Evolutionary conservation across 2,329 filamentous ascomycete species (phyloP), one percentile per base, ranked within the genome.

Genomic region (Diaporthe ampelina): DNA sequence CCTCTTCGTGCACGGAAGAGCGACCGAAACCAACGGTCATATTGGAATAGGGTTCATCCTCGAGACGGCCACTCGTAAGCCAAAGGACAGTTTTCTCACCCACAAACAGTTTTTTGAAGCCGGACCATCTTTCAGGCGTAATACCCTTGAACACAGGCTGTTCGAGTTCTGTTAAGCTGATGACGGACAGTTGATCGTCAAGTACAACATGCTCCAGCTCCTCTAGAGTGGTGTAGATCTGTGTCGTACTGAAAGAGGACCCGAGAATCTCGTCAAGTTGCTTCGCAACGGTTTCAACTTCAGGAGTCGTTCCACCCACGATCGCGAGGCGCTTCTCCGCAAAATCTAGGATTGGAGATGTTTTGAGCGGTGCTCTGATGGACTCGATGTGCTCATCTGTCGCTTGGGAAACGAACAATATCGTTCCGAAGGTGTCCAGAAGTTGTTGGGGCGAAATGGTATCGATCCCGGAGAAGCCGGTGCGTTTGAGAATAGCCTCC

Each of bases 91-190:
- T 54, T 24, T 61, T 52, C 6, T 32, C 56, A 8, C 40, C 26
- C 13, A 26, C 37, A 4, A 61, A 61, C 3, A 71, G 4, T 2
- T 37, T 32, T 50, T 19, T 61, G 7, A 71, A 52, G 0, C 26
- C 29, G 7, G 19, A 24, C 40, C 26, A 71, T 21, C 26, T 59
- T 50, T 50, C 29, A 8, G n/a, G 24, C 2, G 69, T 59, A 8
- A 71, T 35, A 13, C 29, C 19, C 37, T 71, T 40, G 26, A 71
- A 71, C 4, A 52, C 26, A 1, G 56, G 56, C 3, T 32, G 26
- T 69, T 81, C 69, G 19, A 71, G 43, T 1, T 71, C 69, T 3
- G 21, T 29, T 11, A 71, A 19, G 43, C 56, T 24, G 17, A 71
- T 15, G 6, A 71, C 29, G 43, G 58, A 45, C n/a, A 43, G n/a